Evolutionary conservation across 441 rosid genomes (phyloP).

Genomic region (Brassica hybrid): DNA sequence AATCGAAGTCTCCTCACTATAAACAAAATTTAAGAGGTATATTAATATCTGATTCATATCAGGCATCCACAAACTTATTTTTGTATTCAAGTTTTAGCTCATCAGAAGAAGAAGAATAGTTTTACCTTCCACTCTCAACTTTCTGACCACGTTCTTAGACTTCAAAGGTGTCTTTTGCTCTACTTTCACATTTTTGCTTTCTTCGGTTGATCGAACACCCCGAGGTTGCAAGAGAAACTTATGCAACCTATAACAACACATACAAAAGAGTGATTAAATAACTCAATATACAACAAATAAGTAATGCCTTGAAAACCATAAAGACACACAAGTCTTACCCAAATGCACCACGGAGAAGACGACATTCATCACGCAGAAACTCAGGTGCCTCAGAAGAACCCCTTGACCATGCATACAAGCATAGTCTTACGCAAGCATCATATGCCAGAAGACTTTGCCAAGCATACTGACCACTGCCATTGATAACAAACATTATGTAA

Average conservation of each 20-base stretch:
- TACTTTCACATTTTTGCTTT: conserved; percentile 46
- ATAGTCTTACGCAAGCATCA: conserved; percentile 94
- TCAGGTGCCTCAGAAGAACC: conserved; percentile 97
- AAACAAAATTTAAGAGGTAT: conserved; percentile 28
- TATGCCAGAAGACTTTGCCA: conserved; percentile 95
- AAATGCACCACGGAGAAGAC: conserved; percentile 87
- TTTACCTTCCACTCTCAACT: conserved; percentile 88
- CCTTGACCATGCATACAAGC: conserved; percentile 84
- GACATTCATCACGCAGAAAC: conserved; percentile 88
- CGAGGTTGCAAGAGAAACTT: conserved; percentile 90
- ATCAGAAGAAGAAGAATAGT: conserved; percentile 9
- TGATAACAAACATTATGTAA: conserved; percentile 4
- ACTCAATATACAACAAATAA: neutral
- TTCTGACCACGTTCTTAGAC: conserved; percentile 71
- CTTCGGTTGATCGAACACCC: conserved; percentile 60
- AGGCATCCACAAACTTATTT: conserved; percentile 8
- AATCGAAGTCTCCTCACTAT: conserved; percentile 81
- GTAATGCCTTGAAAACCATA: conserved; percentile 15
- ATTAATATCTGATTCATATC: conserved; percentile 12
- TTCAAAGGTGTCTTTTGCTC: conserved; percentile 60
- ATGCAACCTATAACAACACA: conserved; percentile 60
- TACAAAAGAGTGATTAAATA: conserved; percentile 9
- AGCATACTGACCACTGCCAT: conserved; percentile 88
- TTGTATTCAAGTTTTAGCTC: conserved; percentile 8
- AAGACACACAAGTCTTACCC: conserved; percentile 59